Evolutionary conservation across 2,329 filamentous ascomycete species (phyloP).

Genomic region (Xylogone sp.): DNA sequence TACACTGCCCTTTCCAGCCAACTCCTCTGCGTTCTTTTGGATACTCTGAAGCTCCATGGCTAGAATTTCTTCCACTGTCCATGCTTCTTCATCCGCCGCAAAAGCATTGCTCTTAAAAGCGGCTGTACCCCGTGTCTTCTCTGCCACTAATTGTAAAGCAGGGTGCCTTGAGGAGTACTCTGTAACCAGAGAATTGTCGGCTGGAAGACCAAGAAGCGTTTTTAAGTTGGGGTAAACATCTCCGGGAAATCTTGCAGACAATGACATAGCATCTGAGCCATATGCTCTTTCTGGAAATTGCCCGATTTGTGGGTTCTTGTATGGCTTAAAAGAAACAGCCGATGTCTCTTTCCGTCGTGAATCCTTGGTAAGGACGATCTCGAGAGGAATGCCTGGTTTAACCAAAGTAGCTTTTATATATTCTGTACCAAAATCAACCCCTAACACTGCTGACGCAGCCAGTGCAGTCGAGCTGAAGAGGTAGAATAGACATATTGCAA

Average conservation of each 20-base stretch:
- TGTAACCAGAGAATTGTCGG: conserved; percentile 56
- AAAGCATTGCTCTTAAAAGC: conserved; percentile 78
- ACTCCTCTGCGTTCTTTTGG: conserved; percentile 77
- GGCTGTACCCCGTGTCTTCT: conserved; percentile 62
- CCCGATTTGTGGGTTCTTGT: conserved; percentile 59
- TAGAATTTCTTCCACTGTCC: conserved; percentile 86
- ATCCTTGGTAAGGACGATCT: conserved; percentile 97
- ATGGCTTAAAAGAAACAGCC: conserved; percentile 89
- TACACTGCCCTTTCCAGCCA: conserved; percentile 71
- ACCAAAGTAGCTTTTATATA: conserved; percentile 96
- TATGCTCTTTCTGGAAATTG: conserved; percentile 85
- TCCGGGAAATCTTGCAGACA: conserved; percentile 82
- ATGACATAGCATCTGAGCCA: conserved; percentile 84
- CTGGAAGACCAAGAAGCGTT: conserved; percentile 73
- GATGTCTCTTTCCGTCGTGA: conserved; percentile 93
- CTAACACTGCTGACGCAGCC: conserved; percentile 68
- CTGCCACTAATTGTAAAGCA: conserved; percentile 63
- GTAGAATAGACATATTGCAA: conserved; percentile 27
- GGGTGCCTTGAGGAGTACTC: conserved; percentile 77
- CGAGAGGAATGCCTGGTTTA: conserved; percentile 93
- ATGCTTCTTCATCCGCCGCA: conserved; percentile 56
- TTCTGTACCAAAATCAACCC: conserved; percentile 91
- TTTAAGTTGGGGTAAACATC: conserved; percentile 97
- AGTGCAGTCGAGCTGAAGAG: conserved; percentile 29
- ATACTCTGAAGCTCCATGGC: conserved; percentile 96